Evolutionary conservation across 1,139 yeast species (phyloP).

Genomic region (Zygoascus sp.): DNA sequence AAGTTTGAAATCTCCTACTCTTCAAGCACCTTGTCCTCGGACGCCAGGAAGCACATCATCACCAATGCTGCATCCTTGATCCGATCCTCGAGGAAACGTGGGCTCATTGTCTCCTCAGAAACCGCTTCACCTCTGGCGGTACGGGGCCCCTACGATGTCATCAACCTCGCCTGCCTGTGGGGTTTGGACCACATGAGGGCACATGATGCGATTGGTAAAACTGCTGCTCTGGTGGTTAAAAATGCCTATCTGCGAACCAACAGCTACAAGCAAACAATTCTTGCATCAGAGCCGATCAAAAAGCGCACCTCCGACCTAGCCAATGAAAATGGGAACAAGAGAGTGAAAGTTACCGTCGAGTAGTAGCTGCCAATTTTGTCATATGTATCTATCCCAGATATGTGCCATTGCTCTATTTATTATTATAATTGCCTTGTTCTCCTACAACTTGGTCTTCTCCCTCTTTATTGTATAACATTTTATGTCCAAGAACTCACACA

Average conservation of each 20-base stretch:
- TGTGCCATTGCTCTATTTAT: background rate
- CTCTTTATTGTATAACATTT: conserved; percentile 35
- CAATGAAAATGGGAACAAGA: conserved; percentile 1
- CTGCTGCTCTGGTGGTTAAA: conserved; percentile 59
- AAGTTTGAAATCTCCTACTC: conserved; percentile 75
- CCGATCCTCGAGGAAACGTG: conserved; percentile 79
- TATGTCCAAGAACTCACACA: conserved; percentile 38
- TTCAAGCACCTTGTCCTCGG: conserved; percentile 23
- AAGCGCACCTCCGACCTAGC: conserved; percentile 1
- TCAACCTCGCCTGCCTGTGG: conserved; percentile 59
- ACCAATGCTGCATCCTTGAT: conserved; percentile 69
- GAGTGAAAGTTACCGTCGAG: background rate
- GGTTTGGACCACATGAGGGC: conserved; percentile 67
- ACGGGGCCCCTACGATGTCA: conserved; percentile 64
- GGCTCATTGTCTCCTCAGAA: conserved; percentile 76
- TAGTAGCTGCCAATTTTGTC: background rate
- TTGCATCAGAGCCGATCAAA: background rate
- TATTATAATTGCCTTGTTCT: conserved; percentile 1
- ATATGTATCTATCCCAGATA: background rate
- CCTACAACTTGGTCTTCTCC: background rate
- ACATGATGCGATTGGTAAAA: conserved; percentile 53
- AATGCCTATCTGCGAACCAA: conserved; percentile 68
- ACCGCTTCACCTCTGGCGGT: conserved; percentile 55
- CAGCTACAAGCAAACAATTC: conserved; percentile 43
- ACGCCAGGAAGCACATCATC: conserved; percentile 55